These are phyloP conservation scores for Nemania sp. DNA, from an alignment of 2,329 filamentous ascomycete species.

Conservation along the genomic window DNA sequence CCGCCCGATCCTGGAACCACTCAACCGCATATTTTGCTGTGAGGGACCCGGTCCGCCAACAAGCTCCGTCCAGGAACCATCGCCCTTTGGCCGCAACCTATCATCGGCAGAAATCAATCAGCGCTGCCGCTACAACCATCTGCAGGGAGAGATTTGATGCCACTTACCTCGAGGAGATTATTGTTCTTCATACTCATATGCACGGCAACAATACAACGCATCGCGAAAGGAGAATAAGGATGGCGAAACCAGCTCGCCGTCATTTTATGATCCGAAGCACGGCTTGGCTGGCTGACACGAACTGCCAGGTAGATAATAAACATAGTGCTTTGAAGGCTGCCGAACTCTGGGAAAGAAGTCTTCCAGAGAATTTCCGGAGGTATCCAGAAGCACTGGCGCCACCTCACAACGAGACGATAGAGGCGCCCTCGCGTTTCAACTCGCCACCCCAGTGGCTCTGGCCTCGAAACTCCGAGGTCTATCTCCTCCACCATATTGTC, in stretches of 20 bases:
- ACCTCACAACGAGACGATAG: slow-evolving; percentile 13
- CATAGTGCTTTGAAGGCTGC: slow-evolving; percentile 14
- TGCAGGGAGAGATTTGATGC: not conserved
- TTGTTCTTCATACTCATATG: slow-evolving; percentile 15
- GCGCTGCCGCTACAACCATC: not conserved
- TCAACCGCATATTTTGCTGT: slow-evolving; percentile 13
- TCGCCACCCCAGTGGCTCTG: slow-evolving; percentile 8
- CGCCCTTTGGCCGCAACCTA: slow-evolving; percentile 19
- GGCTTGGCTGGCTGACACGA: slow-evolving; percentile 14
- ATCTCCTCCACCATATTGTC: slow-evolving; percentile 4
- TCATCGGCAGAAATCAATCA: not conserved
- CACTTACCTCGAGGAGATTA: slow-evolving; percentile 13
- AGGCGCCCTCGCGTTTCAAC: slow-evolving; percentile 16
- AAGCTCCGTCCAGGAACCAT: slow-evolving; percentile 16
- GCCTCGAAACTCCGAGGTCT: not conserved
- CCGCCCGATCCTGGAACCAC: slow-evolving; percentile 10
- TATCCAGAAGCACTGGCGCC: slow-evolving; percentile 22
- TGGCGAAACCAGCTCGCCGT: not conserved
- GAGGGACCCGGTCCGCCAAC: slow-evolving; percentile 11
- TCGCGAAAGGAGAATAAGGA: slow-evolving; percentile 6
- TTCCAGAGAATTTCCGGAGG: slow-evolving; percentile 16
- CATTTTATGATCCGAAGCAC: not conserved
- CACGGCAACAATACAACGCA: slow-evolving; percentile 13
- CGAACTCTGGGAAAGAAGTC: slow-evolving; percentile 11
- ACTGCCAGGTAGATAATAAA: slow-evolving; percentile 12